Percentiles rank a stretch among this genome's conserved stretches.
phyloP scores from a whole-genome alignment of 2,329 filamentous ascomycete species.

The Aspergillus glaucus region DNA sequence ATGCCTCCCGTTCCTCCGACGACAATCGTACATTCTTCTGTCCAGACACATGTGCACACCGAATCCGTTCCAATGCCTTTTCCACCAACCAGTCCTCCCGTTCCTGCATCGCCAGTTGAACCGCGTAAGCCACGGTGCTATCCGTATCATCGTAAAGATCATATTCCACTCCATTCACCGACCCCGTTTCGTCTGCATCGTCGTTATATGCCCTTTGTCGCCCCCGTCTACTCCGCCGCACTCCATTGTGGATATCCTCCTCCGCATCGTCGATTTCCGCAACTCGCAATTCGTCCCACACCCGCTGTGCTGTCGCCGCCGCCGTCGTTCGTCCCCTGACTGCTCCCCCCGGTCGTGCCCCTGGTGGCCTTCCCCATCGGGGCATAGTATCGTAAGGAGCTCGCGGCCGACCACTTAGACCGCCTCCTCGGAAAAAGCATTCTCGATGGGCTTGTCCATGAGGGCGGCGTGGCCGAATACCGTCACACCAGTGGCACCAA shows the following conservation, averaged over 20 bases:
- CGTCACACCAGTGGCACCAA: constrained; percentile 87
- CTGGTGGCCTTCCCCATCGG: constrained; percentile 99
- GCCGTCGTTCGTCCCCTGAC: constrained; percentile 44
- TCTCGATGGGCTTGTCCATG: constrained; percentile 98
- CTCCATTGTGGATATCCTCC: constrained; percentile 31
- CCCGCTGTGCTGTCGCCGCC: constrained; percentile 43
- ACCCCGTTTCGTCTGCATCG: constrained; percentile 42
- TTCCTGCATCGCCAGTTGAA: constrained; percentile 54
- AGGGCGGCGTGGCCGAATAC: constrained; percentile 92
- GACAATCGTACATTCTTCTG: constrained; percentile 73
- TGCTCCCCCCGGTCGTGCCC: constrained; percentile 65
- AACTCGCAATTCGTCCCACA: constrained; percentile 38
- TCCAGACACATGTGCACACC: constrained; percentile 67
- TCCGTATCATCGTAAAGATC: constrained; percentile 49
- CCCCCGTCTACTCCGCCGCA: constrained; percentile 25
- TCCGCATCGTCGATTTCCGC: constrained; percentile 35
- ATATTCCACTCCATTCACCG: constrained; percentile 44
- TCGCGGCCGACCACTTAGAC: constrained; percentile 99
- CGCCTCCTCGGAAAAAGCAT: constrained; percentile 99
- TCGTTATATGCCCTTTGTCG: constrained; percentile 37
- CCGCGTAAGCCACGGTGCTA: constrained; percentile 38
- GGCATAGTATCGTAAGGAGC: constrained; percentile 76
- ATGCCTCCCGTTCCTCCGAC: constrained; percentile 70
- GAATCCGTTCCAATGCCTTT: constrained; percentile 72
- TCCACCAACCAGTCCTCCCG: constrained; percentile 71